Percentiles rank a stretch among this genome's conserved stretches.
These are phyloP conservation scores for Passiflora organensis DNA, from an alignment of 345 rosid genomes.

Conservation along the genomic window DNA sequence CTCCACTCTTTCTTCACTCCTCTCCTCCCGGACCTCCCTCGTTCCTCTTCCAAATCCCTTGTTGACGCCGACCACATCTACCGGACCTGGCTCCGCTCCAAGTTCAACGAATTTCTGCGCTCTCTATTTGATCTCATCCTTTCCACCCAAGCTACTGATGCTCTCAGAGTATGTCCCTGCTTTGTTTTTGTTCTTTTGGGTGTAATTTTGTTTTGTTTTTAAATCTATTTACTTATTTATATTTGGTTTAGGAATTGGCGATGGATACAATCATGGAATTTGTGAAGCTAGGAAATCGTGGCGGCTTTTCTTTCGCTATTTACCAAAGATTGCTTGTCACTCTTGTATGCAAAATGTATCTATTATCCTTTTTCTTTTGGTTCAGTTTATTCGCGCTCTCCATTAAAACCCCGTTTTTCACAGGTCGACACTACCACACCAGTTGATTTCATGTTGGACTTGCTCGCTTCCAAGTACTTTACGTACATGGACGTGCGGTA, in stretches of 20 bases:
- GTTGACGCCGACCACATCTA: constrained; percentile 51
- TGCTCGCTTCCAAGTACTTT: constrained; percentile 65
- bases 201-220: neutral
- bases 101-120: constrained; percentile 62
- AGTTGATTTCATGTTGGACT: constrained; percentile 38
- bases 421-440: constrained; percentile 50
- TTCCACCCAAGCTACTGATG: constrained; percentile 43
- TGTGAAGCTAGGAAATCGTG: constrained; percentile 62
- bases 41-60: constrained; percentile 23
- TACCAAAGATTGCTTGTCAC: constrained; percentile 57
- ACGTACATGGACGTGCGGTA: constrained; percentile 76
- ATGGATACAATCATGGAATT: constrained; percentile 79
- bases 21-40: constrained; percentile 67
- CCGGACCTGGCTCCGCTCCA: constrained; percentile 74
- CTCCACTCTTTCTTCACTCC: constrained; percentile 89
- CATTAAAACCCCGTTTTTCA: neutral
- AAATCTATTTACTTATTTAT: neutral
- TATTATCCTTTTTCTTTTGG: neutral
- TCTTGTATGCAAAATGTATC: constrained; percentile 43
- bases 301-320: constrained; percentile 63
- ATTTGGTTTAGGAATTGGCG: constrained; percentile 55
- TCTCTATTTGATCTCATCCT: constrained; percentile 43
- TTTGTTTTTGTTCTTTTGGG: neutral
- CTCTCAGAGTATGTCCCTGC: constrained; percentile 41
- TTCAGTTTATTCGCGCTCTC: neutral